Evolutionary conservation across 2,329 filamentous ascomycete genomes (phyloP), one percentile per base, ranked within the genome.

Genomic region (Colletotrichum musicola): DNA sequence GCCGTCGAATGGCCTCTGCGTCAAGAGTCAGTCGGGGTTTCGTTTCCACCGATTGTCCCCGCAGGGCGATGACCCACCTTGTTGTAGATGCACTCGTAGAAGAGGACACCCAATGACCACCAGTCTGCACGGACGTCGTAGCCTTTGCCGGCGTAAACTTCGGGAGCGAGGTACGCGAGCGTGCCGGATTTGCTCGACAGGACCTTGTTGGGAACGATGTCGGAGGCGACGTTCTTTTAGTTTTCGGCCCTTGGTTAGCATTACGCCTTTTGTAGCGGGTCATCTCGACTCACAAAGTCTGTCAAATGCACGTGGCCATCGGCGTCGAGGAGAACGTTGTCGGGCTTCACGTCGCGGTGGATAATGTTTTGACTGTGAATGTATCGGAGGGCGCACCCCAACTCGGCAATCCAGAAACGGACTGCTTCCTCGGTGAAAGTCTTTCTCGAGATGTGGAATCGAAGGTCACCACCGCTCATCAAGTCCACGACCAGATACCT

Each of bases 41-140:
- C 18, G 68, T n/a, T 6, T 3, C 18, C 20, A 27, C 14, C n/a
- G 53, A 58, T 35, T 13, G 40, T 35, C 3, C 25, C 18, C 18
- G n/a, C 27, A 20, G n/a, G 16, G 7, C 3, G 40, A 38, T 49
- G 30, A n/a, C 56, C 25, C 81, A 94, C 94, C 91, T 97, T 98
- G 83, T 97, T 97, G 83, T 98, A 99, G 72, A 99, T 98, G 86
- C 96, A 98, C 80, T 99, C 96, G 80, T 98, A 99, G 80, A 98
- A 98, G n/a, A 97, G 88, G 53, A 99, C 96, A 56, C 96, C 96
- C 22, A 99, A 82, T 6, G 96, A 98, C 96, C 96, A 99, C 96
- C 96, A 99, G 79, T 99, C 96, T 49, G 96, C 95, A 74, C 96
- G 93, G 54, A 90, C 90, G 69, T 93, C 91, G 77, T 99, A 99